Evolutionary conservation across 257 asterid genomes (phyloP).

Genomic region (Misopates orontium): DNA sequence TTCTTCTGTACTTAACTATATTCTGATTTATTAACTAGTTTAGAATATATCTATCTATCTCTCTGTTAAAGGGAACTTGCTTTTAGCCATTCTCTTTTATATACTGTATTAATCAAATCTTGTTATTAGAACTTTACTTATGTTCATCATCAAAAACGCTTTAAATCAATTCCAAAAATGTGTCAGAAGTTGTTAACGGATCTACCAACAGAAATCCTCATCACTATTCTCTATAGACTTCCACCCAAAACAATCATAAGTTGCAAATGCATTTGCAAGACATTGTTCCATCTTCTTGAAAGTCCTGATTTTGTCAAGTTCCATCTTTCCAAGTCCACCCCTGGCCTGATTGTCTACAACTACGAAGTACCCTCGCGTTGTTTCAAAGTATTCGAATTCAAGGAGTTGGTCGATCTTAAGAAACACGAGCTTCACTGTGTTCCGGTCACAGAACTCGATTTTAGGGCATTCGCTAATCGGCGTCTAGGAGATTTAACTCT

Average conservation of each 20-base stretch:
- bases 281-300: conserved; percentile 28
- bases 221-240: conserved; percentile 35
- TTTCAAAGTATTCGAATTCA: conserved; percentile 18
- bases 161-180: not conserved
- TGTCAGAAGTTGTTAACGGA: not conserved
- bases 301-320: conserved; percentile 27
- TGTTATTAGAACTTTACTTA: too few relatives aligned
- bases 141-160: too few relatives aligned
- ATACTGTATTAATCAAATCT: too few relatives aligned
- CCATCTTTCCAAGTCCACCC: conserved; percentile 30
- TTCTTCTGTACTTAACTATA: too few relatives aligned
- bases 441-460: conserved; percentile 15
- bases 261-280: conserved; percentile 37
- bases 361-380: not conserved
- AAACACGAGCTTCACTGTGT: too few relatives aligned
- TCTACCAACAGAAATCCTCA: conserved; percentile 32
- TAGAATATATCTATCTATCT: too few relatives aligned
- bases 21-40: too few relatives aligned
- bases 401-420: conserved; percentile 22
- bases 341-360: conserved; percentile 24
- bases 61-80: too few relatives aligned
- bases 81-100: too few relatives aligned
- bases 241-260: conserved; percentile 22
- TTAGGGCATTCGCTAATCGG: not conserved
- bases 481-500: not conserved